Base-by-base conservation (phyloP, 1,284 basidiomycete species). In the Ustilago bromivora region DNA sequence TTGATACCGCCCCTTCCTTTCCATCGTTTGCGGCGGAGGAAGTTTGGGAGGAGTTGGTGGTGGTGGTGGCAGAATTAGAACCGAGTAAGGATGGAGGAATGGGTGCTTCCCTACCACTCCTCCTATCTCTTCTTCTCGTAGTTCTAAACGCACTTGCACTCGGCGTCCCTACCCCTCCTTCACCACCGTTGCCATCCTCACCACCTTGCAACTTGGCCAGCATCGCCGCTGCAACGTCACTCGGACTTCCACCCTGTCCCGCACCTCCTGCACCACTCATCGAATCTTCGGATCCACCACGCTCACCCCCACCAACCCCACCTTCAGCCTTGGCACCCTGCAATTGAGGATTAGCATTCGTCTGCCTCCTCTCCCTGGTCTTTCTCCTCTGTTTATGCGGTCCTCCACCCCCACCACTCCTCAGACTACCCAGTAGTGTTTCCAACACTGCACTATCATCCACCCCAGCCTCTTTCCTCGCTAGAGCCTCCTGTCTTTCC, bases 361-460 rank as follows among this genome's bases (percentile, higher is more conserved):
- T 71, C 70, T 77, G 75, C 9, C 75, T 8, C 13, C 75, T 66
- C 61, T 81, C 80, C 19, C 83, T 67, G 46, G 83, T 76, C 23
- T 81, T 82, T 11, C 84, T 63, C 52, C 79, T 77, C 43, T 80
- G 66, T 67, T 84, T 83, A 47, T 73, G 60, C 17, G 83, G 78
- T n/a, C 77, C 36, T 13, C 43, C 77, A 3, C 78, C 79, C 3
- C 83, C 83, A n/a, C 82, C 82, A 31, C 76, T 68, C 7, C 84
- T 61, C 62, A 86, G 40, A 28, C 78, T 80, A 34, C 82, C 82
- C 15, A 86, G 68, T 17, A 86, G 61, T n/a, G 84, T 82, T 68
- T 86, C 84, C 32, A 86, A 76, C 38, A 86, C 84, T 15, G 80
- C 81, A 41, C 64, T 79, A 62, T 86, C 84, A 54, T 84, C 82